Evolutionary conservation across 1,284 basidiomycete species (phyloP).

Genomic region (Leccinum idahoense): DNA sequence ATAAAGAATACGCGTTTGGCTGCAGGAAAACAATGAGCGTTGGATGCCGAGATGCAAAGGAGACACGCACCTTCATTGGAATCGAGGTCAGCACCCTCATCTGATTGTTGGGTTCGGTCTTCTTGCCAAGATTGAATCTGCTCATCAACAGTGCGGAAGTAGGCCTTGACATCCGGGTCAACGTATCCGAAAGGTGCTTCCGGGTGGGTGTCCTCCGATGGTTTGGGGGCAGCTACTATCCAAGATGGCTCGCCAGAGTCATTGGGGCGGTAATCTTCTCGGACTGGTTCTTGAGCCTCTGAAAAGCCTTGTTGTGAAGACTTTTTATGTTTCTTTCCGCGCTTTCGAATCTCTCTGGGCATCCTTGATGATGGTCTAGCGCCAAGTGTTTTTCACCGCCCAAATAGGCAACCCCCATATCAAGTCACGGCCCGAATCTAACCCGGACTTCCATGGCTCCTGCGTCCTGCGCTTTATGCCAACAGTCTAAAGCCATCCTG

Average conservation of each 20-base stretch:
- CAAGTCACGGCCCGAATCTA: background rate
- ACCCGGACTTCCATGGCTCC: slow-evolving; percentile 51
- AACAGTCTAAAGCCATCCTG: slow-evolving; percentile 76
- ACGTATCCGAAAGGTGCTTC: slow-evolving; percentile 86
- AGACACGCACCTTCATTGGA: slow-evolving; percentile 67
- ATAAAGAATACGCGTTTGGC: slow-evolving; percentile 80
- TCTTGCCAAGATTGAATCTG: slow-evolving; percentile 85
- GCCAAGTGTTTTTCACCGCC: background rate
- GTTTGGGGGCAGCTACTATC: slow-evolving; percentile 46
- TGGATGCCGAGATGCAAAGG: background rate
- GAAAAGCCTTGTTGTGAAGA: slow-evolving; percentile 23
- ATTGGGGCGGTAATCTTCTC: slow-evolving; percentile 15
- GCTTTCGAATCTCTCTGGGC: slow-evolving; percentile 72
- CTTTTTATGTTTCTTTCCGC: slow-evolving; percentile 73
- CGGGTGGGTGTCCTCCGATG: slow-evolving; percentile 40
- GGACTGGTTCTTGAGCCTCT: slow-evolving; percentile 14
- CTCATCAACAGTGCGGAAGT: slow-evolving; percentile 82
- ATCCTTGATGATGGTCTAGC: slow-evolving; percentile 33
- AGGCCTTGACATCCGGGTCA: slow-evolving; percentile 85
- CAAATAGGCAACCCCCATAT: slow-evolving; percentile 5
- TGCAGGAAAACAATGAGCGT: slow-evolving; percentile 29
- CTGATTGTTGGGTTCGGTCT: slow-evolving; percentile 29
- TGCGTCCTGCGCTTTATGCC: slow-evolving; percentile 70
- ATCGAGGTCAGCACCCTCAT: slow-evolving; percentile 49
- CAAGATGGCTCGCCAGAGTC: slow-evolving; percentile 49